Conservation (phyloP, 345 rosid species). For the Gossypium turneri region DNA sequence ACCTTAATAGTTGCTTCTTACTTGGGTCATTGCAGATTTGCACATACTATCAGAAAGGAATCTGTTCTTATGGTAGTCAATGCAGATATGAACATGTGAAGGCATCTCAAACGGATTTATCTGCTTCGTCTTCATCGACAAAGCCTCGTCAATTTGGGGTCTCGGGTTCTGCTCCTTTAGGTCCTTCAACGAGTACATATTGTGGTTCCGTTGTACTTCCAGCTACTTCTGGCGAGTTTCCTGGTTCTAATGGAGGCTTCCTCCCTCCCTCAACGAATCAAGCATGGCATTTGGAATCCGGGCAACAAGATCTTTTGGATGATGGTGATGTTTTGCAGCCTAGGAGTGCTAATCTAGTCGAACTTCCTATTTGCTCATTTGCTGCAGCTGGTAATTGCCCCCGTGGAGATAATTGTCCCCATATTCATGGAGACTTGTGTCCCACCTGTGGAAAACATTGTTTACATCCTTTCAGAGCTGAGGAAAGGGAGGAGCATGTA, state of each 20-base stretch:
- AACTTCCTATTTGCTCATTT: conserved; percentile 72
- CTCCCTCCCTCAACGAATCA: conserved; percentile 11
- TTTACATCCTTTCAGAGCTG: conserved; percentile 79
- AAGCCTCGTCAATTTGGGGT: conserved; percentile 27
- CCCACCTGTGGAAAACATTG: conserved; percentile 80
- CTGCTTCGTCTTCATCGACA: conserved; percentile 57
- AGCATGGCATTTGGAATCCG: conserved; percentile 37
- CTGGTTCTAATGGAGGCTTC: conserved; percentile 19
- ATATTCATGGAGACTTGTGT: conserved; percentile 76
- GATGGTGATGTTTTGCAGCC: conserved; percentile 34
- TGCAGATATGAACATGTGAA: conserved; percentile 82
- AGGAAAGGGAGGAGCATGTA: conserved; percentile 73
- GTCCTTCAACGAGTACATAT: conserved; percentile 25
- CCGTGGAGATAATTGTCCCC: conserved; percentile 75
- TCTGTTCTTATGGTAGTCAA: conserved; percentile 73
- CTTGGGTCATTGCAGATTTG: conserved; percentile 52
- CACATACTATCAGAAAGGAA: conserved; percentile 86
- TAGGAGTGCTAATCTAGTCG: conserved; percentile 44
- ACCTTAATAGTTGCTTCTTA: conserved; percentile 1
- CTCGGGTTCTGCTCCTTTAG: conserved; percentile 27
- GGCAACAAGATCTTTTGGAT: conserved; percentile 25
- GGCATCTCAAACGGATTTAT: conserved; percentile 37
- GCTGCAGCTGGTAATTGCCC: conserved; percentile 89
- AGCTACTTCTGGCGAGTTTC: conserved; percentile 31
- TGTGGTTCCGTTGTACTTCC: conserved; percentile 23